Evolutionary conservation across 1,284 basidiomycete species (phyloP), one percentile per base, ranked within the genome.

Genomic region (Sutorius eximius): DNA sequence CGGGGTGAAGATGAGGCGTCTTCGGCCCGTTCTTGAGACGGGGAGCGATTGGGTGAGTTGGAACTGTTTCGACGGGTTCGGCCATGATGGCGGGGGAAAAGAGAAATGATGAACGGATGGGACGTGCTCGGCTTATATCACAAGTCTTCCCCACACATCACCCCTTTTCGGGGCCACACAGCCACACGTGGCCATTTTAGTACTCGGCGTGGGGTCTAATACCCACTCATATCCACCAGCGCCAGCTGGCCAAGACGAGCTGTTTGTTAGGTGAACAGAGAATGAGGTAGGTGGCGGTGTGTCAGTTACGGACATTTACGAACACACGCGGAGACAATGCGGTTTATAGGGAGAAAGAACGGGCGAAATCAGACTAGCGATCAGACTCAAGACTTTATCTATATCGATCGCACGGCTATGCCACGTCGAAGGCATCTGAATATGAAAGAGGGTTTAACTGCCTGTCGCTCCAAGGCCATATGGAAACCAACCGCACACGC

Each of bases 1-100:
- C 77, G 30, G 92, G 91, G 3, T 87, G 89, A 41, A 95, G 67
- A 68, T 93, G 89, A 2, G 93, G 87, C 13, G 61, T 80, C 69
- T 85, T 87, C 44, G 65, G 64, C 18, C 84, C 84, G 50, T 79
- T 66, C 59, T 79, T 77, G 62, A 91, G 65, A 56, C 89, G 84
- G 45, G 86, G 81, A 3, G 87, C 89, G 51, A 92, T 74, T 50
- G 90, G 89, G 70, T 89, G 77, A 11, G 70, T 71, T 41, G 73
- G 74, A 34, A 73, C 65, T 46, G 64, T 18, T 49, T 59, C 44
- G 15, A 70, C 66, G 27, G 70, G n/a, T 6, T 65, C 68, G 11
- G 66, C 18, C 70, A 68, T 71, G 58, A 45, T 59, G 44, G 55
- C 13, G 57, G 55, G 54, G 45, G 41, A 44, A 40, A 37, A 18